Conservation (phyloP, 2,329 filamentous ascomycete species). For the Colletotrichum spaethianum region DNA sequence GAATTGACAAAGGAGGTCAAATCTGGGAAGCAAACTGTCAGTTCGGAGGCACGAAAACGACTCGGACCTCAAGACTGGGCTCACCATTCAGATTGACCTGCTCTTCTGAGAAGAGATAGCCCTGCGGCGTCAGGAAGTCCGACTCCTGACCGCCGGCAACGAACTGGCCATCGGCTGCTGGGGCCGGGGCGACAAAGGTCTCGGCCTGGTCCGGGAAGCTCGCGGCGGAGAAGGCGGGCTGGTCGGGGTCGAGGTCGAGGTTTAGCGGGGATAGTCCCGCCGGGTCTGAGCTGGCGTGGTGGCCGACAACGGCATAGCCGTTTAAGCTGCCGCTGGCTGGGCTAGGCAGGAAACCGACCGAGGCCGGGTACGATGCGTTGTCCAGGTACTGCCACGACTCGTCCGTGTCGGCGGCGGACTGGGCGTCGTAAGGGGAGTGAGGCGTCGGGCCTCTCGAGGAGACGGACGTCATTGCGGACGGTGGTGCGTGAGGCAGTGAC, state of each 20-base stretch:
- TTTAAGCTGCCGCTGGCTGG: constrained; percentile 66
- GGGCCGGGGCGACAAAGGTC: constrained; percentile 49
- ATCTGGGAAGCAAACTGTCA: constrained; percentile 13
- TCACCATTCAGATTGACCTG: constrained; percentile 52
- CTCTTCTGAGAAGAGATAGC: constrained; percentile 56
- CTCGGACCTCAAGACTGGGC: constrained; percentile 25
- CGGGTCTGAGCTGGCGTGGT: constrained; percentile 50
- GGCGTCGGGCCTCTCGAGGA: constrained; percentile 56
- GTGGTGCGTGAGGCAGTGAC: constrained; percentile 6
- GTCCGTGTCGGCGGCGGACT: constrained; percentile 56
- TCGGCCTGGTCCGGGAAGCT: constrained; percentile 51
- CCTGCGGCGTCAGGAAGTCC: constrained; percentile 55
- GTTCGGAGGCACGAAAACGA: background rate
- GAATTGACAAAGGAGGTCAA: constrained; percentile 48
- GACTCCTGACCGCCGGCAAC: constrained; percentile 46
- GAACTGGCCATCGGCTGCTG: constrained; percentile 49
- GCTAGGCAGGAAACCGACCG: constrained; percentile 63
- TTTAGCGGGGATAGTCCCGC: constrained; percentile 59
- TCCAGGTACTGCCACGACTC: constrained; percentile 63
- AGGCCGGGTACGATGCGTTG: constrained; percentile 52
- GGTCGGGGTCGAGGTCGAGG: constrained; percentile 58
- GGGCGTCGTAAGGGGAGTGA: constrained; percentile 57
- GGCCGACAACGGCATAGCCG: constrained; percentile 64
- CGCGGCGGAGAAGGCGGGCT: constrained; percentile 51
- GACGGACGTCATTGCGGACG: constrained; percentile 54